These are phyloP conservation scores for Erodium texanum DNA, from an alignment of 441 rosid species.

Conservation along the genomic window DNA sequence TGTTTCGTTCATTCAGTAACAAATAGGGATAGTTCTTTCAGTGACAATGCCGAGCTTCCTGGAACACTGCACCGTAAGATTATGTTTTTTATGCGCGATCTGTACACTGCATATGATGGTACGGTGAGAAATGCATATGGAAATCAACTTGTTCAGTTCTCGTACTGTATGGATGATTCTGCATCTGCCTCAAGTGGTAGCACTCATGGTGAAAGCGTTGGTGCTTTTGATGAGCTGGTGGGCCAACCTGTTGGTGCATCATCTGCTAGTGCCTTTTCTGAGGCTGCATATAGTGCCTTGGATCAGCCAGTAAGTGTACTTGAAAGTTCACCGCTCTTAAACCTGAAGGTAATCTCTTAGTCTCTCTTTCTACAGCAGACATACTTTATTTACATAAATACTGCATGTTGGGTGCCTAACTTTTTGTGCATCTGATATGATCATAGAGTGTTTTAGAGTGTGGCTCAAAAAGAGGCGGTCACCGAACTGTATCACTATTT, in stretches of 20 bases:
- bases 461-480: conserved; percentile 53
- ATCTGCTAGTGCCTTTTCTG: conserved; percentile 83
- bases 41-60: conserved; percentile 97
- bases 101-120: conserved; percentile 70
- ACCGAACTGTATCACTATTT: conserved; percentile 60
- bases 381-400: not conserved
- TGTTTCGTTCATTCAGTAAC: conserved; percentile 86
- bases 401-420: conserved; percentile 12
- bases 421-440: conserved; percentile 21
- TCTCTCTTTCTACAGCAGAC: conserved; percentile 12
- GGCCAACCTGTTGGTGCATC: conserved; percentile 80
- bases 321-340: conserved; percentile 84
- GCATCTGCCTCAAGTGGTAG: not conserved
- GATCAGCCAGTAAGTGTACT: conserved; percentile 94
- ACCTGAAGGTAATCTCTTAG: conserved; percentile 54
- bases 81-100: conserved; percentile 87
- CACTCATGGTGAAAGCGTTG: conserved; percentile 9
- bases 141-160: conserved; percentile 69
- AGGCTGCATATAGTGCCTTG: conserved; percentile 94
- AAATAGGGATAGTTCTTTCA: conserved; percentile 77
- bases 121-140: conserved; percentile 86
- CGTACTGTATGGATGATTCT: conserved; percentile 28
- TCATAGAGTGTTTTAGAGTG: conserved; percentile 84
- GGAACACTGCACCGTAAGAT: conserved; percentile 77
- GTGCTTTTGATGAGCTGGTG: conserved; percentile 26